These are phyloP conservation scores for Erythrobasidium yunnanense DNA, from an alignment of 768 basidiomycete species.

Conservation along the genomic window DNA sequence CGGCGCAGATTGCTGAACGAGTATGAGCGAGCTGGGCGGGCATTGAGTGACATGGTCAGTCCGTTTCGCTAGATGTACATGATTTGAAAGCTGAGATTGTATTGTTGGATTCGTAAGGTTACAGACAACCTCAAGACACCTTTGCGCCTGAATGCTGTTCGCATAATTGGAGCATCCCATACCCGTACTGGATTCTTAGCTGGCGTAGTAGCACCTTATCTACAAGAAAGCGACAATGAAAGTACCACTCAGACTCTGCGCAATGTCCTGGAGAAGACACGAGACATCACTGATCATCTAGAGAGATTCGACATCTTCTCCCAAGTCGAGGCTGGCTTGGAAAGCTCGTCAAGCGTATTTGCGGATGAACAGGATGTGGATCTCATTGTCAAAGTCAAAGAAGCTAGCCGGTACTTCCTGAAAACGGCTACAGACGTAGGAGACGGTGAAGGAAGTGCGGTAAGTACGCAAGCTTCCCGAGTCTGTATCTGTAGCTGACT, in stretches of 20 bases:
- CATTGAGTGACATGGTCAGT: conserved; percentile 57
- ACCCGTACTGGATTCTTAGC: conserved; percentile 72
- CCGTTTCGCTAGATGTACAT: not conserved
- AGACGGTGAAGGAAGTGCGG: conserved; percentile 85
- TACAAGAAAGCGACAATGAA: conserved; percentile 42
- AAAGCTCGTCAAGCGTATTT: conserved; percentile 50
- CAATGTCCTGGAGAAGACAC: conserved; percentile 59
- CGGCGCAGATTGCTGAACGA: conserved; percentile 59
- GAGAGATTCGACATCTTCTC: conserved; percentile 67
- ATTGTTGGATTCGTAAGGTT: conserved; percentile 46
- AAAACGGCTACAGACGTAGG: conserved; percentile 84
- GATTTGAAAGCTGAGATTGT: not conserved
- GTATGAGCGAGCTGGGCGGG: conserved; percentile 48
- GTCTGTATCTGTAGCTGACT: not conserved
- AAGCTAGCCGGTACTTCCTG: conserved; percentile 63
- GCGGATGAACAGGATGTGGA: conserved; percentile 60
- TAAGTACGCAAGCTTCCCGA: conserved; percentile 43
- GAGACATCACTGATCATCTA: conserved; percentile 57
- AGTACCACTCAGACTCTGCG: conserved; percentile 48
- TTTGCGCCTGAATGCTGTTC: conserved; percentile 61
- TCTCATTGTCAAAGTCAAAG: conserved; percentile 63
- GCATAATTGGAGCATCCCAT: conserved; percentile 61
- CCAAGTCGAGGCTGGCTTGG: conserved; percentile 55
- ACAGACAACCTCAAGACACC: conserved; percentile 57
- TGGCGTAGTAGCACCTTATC: conserved; percentile 62